A percentile compares a stretch with the other conserved stretches of the same genome.
Evolutionary conservation across 495 filamentous ascomycete species (phyloP).

Genomic region (Penicillium parvum): DNA sequence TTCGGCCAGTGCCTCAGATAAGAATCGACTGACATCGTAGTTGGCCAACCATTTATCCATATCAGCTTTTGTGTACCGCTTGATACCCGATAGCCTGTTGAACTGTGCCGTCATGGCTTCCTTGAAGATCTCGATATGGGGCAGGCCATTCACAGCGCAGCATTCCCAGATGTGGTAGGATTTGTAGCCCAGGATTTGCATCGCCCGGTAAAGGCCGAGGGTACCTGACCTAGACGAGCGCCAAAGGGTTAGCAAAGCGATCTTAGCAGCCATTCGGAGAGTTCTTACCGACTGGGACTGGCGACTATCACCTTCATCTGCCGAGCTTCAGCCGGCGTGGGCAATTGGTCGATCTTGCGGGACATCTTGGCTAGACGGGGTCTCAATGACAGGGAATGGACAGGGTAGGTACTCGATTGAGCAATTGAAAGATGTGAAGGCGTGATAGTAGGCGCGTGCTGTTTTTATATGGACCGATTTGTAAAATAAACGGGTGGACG

Average conservation of each 20-base stretch:
- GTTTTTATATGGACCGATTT: too few relatives aligned
- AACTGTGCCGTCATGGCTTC: constrained; percentile 14
- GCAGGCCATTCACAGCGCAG: background rate
- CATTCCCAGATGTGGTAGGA: constrained; percentile 23
- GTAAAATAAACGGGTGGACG: too few relatives aligned
- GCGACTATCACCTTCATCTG: constrained; percentile 20
- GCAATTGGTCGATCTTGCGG: constrained; percentile 13
- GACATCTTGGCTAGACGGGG: constrained; percentile 2
- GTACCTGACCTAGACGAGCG: constrained; percentile 17
- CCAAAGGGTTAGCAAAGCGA: background rate
- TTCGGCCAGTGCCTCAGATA: background rate
- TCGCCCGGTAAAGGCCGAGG: constrained; percentile 17
- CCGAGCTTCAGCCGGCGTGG: constrained; percentile 5
- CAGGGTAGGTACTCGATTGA: too few relatives aligned
- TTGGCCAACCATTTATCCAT: constrained; percentile 20
- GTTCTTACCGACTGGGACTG: constrained; percentile 20
- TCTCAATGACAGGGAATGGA: background rate
- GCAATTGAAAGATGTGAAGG: too few relatives aligned
- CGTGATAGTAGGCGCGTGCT: too few relatives aligned
- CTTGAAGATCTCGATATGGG: constrained; percentile 17
- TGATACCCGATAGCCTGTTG: constrained; percentile 16
- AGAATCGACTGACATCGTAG: constrained; percentile 15
- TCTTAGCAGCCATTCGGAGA: background rate
- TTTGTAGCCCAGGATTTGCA: constrained; percentile 21
- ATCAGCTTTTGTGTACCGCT: constrained; percentile 11